These are phyloP conservation scores for Bruguiera hainesii DNA, from an alignment of 441 rosid genomes.

Conservation along the genomic window DNA sequence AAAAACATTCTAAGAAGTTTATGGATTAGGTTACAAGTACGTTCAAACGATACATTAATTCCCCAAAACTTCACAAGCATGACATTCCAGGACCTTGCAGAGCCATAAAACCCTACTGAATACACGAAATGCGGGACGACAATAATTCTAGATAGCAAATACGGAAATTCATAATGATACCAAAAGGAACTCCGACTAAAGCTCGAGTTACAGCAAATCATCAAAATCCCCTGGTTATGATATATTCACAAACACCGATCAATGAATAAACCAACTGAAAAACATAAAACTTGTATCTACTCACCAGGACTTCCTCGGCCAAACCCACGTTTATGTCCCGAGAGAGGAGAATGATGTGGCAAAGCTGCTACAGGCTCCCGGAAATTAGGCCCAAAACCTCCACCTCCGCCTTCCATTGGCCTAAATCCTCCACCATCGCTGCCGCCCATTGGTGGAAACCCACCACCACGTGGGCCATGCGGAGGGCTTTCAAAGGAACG, in stretches of 20 bases:
- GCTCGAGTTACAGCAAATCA: not conserved
- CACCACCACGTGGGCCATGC: slow-evolving; percentile 36
- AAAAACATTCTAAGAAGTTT: too few relatives aligned
- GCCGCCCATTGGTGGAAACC: slow-evolving; percentile 34
- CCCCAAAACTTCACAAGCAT: too few relatives aligned
- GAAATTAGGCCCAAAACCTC: slow-evolving; percentile 45
- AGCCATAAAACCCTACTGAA: too few relatives aligned
- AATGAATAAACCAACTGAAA: not conserved
- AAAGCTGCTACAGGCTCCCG: slow-evolving; percentile 27
- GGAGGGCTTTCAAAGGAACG: slow-evolving; percentile 53
- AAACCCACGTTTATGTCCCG: slow-evolving; percentile 81
- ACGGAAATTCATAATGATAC: not conserved
- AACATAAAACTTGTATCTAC: not conserved
- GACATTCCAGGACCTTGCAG: too few relatives aligned
- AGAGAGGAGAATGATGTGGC: slow-evolving; percentile 32
- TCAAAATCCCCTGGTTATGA: not conserved
- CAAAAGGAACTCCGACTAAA: not conserved
- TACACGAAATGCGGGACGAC: too few relatives aligned
- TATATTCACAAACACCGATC: not conserved
- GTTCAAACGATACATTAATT: too few relatives aligned
- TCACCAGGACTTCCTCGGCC: slow-evolving; percentile 57
- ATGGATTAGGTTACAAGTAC: too few relatives aligned
- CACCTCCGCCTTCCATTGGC: slow-evolving; percentile 28
- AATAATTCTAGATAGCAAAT: not conserved
- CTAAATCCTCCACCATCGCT: slow-evolving; percentile 32